Conservation (phyloP, 2,329 filamentous ascomycete species). For the Fusarium algeriense region DNA sequence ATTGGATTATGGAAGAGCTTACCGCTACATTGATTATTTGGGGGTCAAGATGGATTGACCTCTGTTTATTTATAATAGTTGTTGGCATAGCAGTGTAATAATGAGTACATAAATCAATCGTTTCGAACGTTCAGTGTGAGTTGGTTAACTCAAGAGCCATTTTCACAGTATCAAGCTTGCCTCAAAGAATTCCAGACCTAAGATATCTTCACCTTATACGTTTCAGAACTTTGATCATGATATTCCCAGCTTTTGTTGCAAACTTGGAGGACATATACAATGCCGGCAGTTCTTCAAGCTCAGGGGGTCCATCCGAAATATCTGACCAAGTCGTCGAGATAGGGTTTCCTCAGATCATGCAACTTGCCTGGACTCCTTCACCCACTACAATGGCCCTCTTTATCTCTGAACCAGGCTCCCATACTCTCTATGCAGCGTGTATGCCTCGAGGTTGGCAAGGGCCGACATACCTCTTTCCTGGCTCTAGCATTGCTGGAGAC, state of each 20-base stretch:
- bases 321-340: slow-evolving; percentile 23
- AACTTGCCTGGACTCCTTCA: slow-evolving; percentile 30
- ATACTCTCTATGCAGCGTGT: slow-evolving; percentile 10
- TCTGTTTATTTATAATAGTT: accelerated
- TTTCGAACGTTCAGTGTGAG: neutral
- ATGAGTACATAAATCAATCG: neutral
- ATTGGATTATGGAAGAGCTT: too few relatives aligned
- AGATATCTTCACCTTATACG: too few relatives aligned
- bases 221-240: neutral
- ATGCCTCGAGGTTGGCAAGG: slow-evolving; percentile 32
- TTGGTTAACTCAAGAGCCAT: neutral
- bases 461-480: slow-evolving; percentile 8
- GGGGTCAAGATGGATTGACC: too few relatives aligned
- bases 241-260: slow-evolving; percentile 28
- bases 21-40: neutral
- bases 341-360: slow-evolving; percentile 32
- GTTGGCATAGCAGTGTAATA: accelerated
- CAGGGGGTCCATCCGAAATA: slow-evolving; percentile 4
- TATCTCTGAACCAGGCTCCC: slow-evolving; percentile 7
- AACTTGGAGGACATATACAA: slow-evolving; percentile 6
- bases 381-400: slow-evolving; percentile 19
- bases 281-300: neutral
- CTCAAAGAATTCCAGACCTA: too few relatives aligned
- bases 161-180: neutral
- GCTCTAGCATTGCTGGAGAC: neutral